Percentiles rank a stretch among this genome's conserved stretches.
Evolutionary conservation across 2,329 filamentous ascomycete species (phyloP).

Genomic region (Pseudogymnoascus sp.): DNA sequence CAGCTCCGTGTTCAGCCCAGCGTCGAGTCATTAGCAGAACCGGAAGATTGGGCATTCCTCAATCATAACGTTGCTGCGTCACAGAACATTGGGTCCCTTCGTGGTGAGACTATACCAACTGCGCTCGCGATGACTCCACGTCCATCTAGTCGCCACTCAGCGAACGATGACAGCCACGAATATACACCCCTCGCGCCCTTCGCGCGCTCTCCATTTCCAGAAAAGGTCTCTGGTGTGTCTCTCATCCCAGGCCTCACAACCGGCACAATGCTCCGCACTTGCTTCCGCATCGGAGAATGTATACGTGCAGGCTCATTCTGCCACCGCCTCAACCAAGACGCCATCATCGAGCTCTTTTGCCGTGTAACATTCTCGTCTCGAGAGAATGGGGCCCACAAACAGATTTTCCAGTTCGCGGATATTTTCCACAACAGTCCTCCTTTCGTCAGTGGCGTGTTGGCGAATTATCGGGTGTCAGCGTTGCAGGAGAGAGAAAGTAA

Average conservation of each 20-base stretch:
- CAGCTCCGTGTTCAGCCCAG: background rate
- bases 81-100: background rate
- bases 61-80: background rate
- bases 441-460: slow-evolving; percentile 40
- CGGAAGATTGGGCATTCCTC: slow-evolving; percentile 24
- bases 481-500: slow-evolving; percentile 41
- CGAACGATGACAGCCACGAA: slow-evolving; percentile 23
- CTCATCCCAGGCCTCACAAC: slow-evolving; percentile 46
- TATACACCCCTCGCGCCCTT: slow-evolving; percentile 36
- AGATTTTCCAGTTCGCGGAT: slow-evolving; percentile 59
- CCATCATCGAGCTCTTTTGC: slow-evolving; percentile 59
- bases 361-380: slow-evolving; percentile 51
- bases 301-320: slow-evolving; percentile 39
- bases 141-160: background rate
- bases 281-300: slow-evolving; percentile 58
- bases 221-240: slow-evolving; percentile 42
- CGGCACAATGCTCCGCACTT: slow-evolving; percentile 44
- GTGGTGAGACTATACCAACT: background rate
- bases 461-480: slow-evolving; percentile 38
- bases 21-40: background rate
- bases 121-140: background rate
- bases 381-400: slow-evolving; percentile 41
- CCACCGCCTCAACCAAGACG: slow-evolving; percentile 40
- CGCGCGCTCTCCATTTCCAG: slow-evolving; percentile 44
- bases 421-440: slow-evolving; percentile 53